Evolutionary conservation across 2,329 filamentous ascomycete genomes (phyloP), one percentile per base, ranked within the genome.

Genomic region (Knoxdaviesia capensis): DNA sequence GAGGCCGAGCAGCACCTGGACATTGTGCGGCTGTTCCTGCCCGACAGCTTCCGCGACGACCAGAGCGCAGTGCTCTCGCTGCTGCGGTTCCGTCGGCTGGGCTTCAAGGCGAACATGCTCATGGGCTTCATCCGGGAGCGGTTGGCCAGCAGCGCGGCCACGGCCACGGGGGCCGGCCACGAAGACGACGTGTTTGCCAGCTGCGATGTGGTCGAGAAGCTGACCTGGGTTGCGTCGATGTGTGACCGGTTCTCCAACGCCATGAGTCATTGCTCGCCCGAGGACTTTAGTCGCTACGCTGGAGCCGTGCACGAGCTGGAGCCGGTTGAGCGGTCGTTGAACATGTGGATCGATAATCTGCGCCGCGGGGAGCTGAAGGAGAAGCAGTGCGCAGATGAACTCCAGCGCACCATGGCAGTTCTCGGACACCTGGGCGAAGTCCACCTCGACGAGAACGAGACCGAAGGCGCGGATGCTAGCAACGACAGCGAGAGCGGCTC

Each of bases 21-120:
- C 11, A 94, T 98, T 50, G 72, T 94, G 48, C 83, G 86, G 58
- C 62, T 90, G 7, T 96, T 94, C 65, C 63, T 94, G 38, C 86
- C 87, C 0, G 86, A 93, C 47, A 79, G 73, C 20, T 94, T 84
- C 55, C 77, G 80, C 50, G 63, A 73, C 11, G 86, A 94, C 48
- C 72, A 77, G 46, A 83, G 92, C 53, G 90, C 88, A 1, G 77
- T 96, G n/a, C 68, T 90, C 32, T 84, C 88, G 5, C 69, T 94
- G 41, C 69, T 98, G 43, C 73, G 86, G 6, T 93, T 94, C 66
- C 87, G 83, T 56, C 72, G 88, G 38, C 71, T 96, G 39, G 75
- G 74, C 1, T 94, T 92, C 67, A 98, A 96, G 63, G 80, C 87
- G 1, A 75, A 74, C 41, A 64, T 94, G 40, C 68, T 93, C 45